A percentile compares a stretch with the other conserved stretches of the same genome.
Evolutionary conservation across 805 yeast species (phyloP).

Genomic region (Clavispora santaluciae): DNA sequence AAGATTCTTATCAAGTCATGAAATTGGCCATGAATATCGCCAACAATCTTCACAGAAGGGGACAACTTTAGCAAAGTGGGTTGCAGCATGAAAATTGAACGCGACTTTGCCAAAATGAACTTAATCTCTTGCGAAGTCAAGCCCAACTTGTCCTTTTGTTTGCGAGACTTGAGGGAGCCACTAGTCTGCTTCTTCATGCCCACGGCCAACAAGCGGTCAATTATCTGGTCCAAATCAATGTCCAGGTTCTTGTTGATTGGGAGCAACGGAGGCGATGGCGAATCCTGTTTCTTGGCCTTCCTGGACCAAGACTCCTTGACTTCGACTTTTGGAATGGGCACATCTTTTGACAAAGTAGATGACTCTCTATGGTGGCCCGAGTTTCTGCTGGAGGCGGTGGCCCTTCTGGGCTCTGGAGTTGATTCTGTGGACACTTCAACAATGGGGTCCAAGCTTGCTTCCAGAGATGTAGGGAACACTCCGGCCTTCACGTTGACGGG

Average conservation of each 20-base stretch:
- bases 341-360: background rate
- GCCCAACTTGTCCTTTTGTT: conserved; percentile 43
- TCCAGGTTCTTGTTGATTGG: conserved; percentile 19
- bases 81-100: conserved; percentile 58
- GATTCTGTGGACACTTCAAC: conserved; percentile 19
- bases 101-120: conserved; percentile 50
- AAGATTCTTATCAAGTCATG: conserved; percentile 50
- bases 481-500: conserved; percentile 8
- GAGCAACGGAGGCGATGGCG: conserved; percentile 21
- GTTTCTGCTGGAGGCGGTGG: background rate
- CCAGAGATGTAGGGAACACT: conserved; percentile 4
- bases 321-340: background rate
- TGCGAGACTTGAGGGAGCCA: conserved; percentile 11
- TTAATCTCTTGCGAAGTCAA: conserved; percentile 51
- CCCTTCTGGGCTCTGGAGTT: conserved; percentile 12
- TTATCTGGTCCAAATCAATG: conserved; percentile 59
- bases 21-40: conserved; percentile 75
- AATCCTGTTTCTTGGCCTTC: conserved; percentile 11
- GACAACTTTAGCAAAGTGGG: conserved; percentile 62
- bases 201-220: conserved; percentile 52
- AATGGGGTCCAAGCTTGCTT: conserved; percentile 17
- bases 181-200: conserved; percentile 27
- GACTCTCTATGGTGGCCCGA: background rate
- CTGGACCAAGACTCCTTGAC: background rate
- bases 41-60: conserved; percentile 79